Evolutionary conservation across 2,329 filamentous ascomycete genomes (phyloP).

Genomic region (Pseudocercospora crystallina): DNA sequence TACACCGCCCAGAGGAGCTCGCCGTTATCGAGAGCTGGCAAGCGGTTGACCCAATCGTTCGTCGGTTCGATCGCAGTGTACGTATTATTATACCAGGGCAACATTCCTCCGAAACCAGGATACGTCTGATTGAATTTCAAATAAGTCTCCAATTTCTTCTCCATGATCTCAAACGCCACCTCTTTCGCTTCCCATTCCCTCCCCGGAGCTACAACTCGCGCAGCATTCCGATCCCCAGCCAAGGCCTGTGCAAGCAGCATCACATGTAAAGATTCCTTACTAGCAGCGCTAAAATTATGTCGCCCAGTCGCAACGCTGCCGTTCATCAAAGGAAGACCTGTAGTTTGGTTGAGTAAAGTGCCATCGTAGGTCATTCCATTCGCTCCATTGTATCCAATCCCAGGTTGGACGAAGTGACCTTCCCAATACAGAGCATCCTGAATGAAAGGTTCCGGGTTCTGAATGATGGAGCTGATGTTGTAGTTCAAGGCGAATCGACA

Average conservation of each 20-base stretch:
- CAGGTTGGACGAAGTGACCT: constrained; percentile 46
- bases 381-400: constrained; percentile 41
- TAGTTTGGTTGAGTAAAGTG: constrained; percentile 40
- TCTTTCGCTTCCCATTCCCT: background rate
- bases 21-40: constrained; percentile 46
- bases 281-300: constrained; percentile 44
- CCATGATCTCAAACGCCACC: constrained; percentile 25
- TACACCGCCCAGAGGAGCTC: constrained; percentile 48
- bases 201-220: constrained; percentile 30
- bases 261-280: constrained; percentile 44
- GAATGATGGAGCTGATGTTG: constrained; percentile 31
- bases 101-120: constrained; percentile 44
- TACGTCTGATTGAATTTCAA: constrained; percentile 43
- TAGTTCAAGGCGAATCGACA: constrained; percentile 30
- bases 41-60: constrained; percentile 41
- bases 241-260: constrained; percentile 47
- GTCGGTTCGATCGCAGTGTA: constrained; percentile 26
- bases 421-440: constrained; percentile 46
- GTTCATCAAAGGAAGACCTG: constrained; percentile 37
- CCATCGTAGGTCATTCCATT: constrained; percentile 48
- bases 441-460: constrained; percentile 34
- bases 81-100: constrained; percentile 43
- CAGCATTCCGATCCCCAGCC: constrained; percentile 40
- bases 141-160: constrained; percentile 43
- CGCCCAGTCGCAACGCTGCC: background rate